Base-by-base conservation (phyloP, 768 basidiomycete species). In the Phlebiopsis gigantea region DNA sequence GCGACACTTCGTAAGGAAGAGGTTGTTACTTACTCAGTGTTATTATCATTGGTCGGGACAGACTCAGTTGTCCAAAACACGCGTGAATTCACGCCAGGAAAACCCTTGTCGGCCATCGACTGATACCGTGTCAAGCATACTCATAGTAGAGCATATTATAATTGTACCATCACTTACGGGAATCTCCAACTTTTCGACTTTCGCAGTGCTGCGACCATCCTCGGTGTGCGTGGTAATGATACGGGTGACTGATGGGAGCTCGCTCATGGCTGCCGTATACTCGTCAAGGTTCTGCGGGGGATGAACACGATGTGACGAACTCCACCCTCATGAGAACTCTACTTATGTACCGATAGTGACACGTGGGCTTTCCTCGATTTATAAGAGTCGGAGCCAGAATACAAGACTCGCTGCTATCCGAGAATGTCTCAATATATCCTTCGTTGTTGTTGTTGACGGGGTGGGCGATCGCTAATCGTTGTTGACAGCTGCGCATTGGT, bases 21-120 rank as follows among this genome's bases (percentile, higher is more conserved):
- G 29, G n/a, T 9, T 19, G 6, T 7, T 34, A 56, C 67, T 53
- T 56, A 81, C 80, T 61, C 63, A 12, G 57, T 70, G 54, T 83
- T 83, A 61, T 81, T 84, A 58, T 85, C 81, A 17, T 75, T 73
- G 0, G 79, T 79, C 3, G 84, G 84, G 4, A 75, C 69, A 51
- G 77, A 74, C 4, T 68, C 67, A 3, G 78, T 80, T n/a, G 72
- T 70, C 83, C 83, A 85, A 26, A 82, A 69, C 4, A 70, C 59
- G 12, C 71, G 72, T 5, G 70, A 65, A 43, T 66, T 57, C 8
- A 61, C 56, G 10, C 63, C 77, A 39, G 62, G 66, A 48, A 75
- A 72, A 5, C 53, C 34, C 10, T 45, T 25, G 15, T 19, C 44
- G 12, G 44, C 44, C 44, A 19, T 17, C 15, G 24, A 25, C 42